Percentiles rank a stretch among this genome's conserved stretches.
Conservation (phyloP, 2,329 filamentous ascomycete species). For the Emericellopsis cladophorae region DNA sequence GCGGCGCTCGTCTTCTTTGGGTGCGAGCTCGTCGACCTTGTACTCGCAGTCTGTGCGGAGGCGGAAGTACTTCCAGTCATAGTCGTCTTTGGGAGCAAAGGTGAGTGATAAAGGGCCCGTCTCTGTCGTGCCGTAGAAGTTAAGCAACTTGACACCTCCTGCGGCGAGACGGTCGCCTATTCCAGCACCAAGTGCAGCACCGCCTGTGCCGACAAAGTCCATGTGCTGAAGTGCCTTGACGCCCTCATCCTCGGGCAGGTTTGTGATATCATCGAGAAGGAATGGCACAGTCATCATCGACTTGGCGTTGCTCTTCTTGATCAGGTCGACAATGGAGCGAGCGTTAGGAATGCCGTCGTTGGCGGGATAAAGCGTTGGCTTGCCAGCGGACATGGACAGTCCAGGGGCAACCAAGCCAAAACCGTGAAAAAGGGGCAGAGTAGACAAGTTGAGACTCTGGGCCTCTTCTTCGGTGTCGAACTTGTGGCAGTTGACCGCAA, state of each 20-base stretch:
- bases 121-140: neutral
- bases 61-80: neutral
- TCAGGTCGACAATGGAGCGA: neutral
- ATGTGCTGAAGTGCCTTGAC: neutral
- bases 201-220: neutral
- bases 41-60: neutral
- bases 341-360: neutral
- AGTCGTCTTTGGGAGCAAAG: neutral
- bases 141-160: neutral
- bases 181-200: neutral
- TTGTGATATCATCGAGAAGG: neutral
- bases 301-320: neutral
- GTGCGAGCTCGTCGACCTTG: neutral
- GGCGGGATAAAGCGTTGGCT: neutral
- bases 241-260: neutral
- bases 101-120: neutral
- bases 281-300: neutral
- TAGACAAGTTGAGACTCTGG: neutral
- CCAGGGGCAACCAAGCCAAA: neutral
- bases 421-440: neutral
- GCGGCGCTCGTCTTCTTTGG: neutral
- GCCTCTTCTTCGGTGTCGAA: neutral
- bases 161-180: neutral
- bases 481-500: neutral
- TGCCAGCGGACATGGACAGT: neutral